Conservation (phyloP, 208 protist genomes). For the Porcisia deanei region DNA sequence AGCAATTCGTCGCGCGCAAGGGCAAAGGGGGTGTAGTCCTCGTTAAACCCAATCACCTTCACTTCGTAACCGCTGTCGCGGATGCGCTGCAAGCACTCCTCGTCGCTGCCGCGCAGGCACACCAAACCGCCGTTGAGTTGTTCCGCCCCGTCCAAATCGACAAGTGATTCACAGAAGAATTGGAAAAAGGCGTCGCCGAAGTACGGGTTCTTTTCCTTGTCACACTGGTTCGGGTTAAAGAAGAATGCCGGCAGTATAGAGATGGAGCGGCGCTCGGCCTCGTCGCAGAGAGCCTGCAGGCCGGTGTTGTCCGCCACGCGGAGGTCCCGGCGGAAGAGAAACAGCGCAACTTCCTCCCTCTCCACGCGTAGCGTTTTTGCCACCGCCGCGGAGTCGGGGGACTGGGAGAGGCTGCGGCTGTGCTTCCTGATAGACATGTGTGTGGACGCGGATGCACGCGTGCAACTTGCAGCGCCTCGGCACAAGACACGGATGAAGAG, state of each 20-base stretch:
- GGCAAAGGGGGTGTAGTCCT: constrained; percentile 79
- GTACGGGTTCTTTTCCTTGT: constrained; percentile 62
- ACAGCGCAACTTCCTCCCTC: constrained; percentile 44
- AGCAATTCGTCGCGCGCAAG: constrained; percentile 48
- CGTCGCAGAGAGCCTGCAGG: constrained; percentile 39
- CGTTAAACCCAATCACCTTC: constrained; percentile 63
- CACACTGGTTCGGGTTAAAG: constrained; percentile 75
- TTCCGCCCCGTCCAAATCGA: constrained; percentile 45
- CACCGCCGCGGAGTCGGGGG: neutral
- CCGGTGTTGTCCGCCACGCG: constrained; percentile 74
- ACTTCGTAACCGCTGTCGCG: constrained; percentile 44
- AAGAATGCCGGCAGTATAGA: constrained; percentile 69
- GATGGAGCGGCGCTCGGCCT: constrained; percentile 25
- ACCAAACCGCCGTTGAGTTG: constrained; percentile 62
- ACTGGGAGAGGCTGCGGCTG: constrained; percentile 23
- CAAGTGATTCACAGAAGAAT: constrained; percentile 69
- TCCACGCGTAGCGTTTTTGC: constrained; percentile 21
- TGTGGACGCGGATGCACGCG: neutral
- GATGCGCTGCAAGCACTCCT: constrained; percentile 44
- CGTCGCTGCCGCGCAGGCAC: constrained; percentile 62
- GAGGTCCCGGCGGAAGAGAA: constrained; percentile 76
- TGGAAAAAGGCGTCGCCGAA: constrained; percentile 70
- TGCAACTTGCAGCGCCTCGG: constrained; percentile 6
- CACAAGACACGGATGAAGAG: constrained; percentile 23
- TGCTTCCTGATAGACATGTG: constrained; percentile 16